These are phyloP conservation scores for Globisporangium emineosum DNA, from an alignment of 352 stramenopile genomes.

Conservation along the genomic window DNA sequence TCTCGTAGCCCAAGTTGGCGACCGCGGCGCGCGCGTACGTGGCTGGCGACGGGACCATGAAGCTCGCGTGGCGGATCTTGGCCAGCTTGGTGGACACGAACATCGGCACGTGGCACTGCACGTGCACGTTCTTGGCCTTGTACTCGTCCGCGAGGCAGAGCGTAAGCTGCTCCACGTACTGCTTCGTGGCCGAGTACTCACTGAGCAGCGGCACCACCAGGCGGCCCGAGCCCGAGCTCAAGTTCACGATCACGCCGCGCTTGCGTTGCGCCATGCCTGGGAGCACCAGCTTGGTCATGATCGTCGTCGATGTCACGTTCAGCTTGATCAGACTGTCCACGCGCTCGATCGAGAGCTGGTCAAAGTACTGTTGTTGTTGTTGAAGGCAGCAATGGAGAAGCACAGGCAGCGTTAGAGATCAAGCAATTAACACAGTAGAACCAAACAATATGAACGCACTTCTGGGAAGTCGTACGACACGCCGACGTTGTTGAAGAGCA, in stretches of 20 bases:
- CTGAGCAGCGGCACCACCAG: slow-evolving; percentile 95
- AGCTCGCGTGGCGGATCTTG: slow-evolving; percentile 95
- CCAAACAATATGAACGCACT: too few relatives aligned
- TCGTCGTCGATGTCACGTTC: slow-evolving; percentile 68
- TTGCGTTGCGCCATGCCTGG: slow-evolving; percentile 94
- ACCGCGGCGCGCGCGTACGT: slow-evolving; percentile 92
- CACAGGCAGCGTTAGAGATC: too few relatives aligned
- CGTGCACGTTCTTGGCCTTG: slow-evolving; percentile 88
- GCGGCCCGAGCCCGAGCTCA: slow-evolving; percentile 94
- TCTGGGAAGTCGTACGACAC: slow-evolving; percentile 98
- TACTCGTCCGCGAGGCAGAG: slow-evolving; percentile 95
- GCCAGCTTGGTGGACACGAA: slow-evolving; percentile 99
- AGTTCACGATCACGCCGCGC: slow-evolving; percentile 96
- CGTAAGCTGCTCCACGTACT: slow-evolving; percentile 97
- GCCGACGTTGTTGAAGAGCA: slow-evolving; percentile 99
- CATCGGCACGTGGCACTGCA: slow-evolving; percentile 98
- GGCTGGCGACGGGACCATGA: slow-evolving; percentile 90
- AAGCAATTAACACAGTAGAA: too few relatives aligned
- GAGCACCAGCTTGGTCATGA: slow-evolving; percentile 87
- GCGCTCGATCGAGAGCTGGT: slow-evolving; percentile 94
- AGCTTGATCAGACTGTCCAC: slow-evolving; percentile 91
- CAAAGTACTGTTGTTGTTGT: slow-evolving; percentile 81
- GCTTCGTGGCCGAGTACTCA: slow-evolving; percentile 97
- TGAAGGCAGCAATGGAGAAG: too few relatives aligned
- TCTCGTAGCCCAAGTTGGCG: slow-evolving; percentile 92